Percentiles rank a stretch among this genome's conserved stretches.
Evolutionary conservation across 2,329 filamentous ascomycete species (phyloP).

Genomic region (Penicillium sp.): DNA sequence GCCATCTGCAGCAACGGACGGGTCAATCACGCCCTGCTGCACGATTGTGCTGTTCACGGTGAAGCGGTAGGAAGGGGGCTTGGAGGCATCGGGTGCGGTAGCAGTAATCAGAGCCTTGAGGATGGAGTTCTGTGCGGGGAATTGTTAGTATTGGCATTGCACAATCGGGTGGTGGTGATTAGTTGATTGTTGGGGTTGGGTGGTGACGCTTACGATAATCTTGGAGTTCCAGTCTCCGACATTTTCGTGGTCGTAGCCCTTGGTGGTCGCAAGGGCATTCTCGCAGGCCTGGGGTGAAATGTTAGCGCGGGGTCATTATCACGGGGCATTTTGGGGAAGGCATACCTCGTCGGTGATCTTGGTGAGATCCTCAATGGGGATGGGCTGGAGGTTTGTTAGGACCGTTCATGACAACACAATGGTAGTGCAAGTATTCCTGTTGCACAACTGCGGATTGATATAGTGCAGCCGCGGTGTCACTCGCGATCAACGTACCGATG

Average conservation of each 20-base stretch:
- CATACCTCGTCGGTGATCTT: constrained; percentile 82
- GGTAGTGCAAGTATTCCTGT: background rate
- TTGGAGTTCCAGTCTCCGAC: constrained; percentile 85
- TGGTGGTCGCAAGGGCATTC: constrained; percentile 67
- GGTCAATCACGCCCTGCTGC: constrained; percentile 68
- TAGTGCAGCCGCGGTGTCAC: background rate
- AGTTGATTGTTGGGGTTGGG: background rate
- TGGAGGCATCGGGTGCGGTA: constrained; percentile 35
- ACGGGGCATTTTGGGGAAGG: background rate
- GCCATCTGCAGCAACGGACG: constrained; percentile 53
- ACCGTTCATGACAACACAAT: background rate
- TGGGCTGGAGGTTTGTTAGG: constrained; percentile 54
- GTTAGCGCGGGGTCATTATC: constrained; percentile 7
- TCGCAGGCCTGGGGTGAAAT: constrained; percentile 69
- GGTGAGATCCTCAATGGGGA: constrained; percentile 72
- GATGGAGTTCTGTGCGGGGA: constrained; percentile 33
- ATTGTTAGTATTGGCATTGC: background rate
- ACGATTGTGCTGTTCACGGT: constrained; percentile 98
- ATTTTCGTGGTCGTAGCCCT: constrained; percentile 82
- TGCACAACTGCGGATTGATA: constrained; percentile 5
- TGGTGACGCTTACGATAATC: constrained; percentile 72
- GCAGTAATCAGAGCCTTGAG: constrained; percentile 42
- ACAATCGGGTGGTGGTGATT: background rate
- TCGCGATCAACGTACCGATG: constrained; percentile 23
- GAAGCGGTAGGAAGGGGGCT: constrained; percentile 74